Evolutionary conservation across 148 eudicot species (phyloP), one percentile per base, ranked within the genome.

Genomic region (Fagopyrum esculentum): DNA sequence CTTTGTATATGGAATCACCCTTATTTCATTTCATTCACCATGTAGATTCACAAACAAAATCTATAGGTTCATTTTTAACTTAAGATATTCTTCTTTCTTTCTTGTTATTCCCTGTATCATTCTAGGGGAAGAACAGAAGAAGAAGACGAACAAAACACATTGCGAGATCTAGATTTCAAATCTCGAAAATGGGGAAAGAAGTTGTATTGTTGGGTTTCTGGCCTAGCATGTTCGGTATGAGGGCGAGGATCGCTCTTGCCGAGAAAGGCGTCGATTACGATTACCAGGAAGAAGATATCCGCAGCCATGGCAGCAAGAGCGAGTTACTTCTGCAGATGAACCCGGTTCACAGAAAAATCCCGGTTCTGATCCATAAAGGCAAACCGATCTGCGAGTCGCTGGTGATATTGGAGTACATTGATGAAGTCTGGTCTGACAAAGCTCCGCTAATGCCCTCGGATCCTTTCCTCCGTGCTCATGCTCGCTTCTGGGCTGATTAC

Each of bases 401-500:
- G 8, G 69, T 81, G 13, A 77, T 80, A 0, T 79, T 89, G 1
- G 75, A 87, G 57, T 89, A 89, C 72, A 84, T 89, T 49, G 93
- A 87, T 51, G 85, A 89, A 55, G 82, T 83, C 6, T 89, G 93
- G 89, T 74, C 75, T 4, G 74, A 83, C 22, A 77, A 72, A 22
- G 13, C 77, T 46, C 81, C 76, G 7, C 74, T 87, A 29, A 59
- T 89, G 77, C 89, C 87, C 9, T 61, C 76, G 17, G 83, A 89
- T 52, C 87, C 89, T 59, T 80, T 80, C 17, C 64, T 71, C 43
- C 69, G 81, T 47, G 85, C 90, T 52, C 80, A 73, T n/a, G 89
- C 89, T 9, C 82, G 93, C 45, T 87, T 87, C 54, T 89, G 87
- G 93, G 85, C 81, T 61, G 84, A 89, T 52, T 87, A 54, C 72